Conservation (phyloP, 805 yeast species). For the Ogataea dorogensis region DNA sequence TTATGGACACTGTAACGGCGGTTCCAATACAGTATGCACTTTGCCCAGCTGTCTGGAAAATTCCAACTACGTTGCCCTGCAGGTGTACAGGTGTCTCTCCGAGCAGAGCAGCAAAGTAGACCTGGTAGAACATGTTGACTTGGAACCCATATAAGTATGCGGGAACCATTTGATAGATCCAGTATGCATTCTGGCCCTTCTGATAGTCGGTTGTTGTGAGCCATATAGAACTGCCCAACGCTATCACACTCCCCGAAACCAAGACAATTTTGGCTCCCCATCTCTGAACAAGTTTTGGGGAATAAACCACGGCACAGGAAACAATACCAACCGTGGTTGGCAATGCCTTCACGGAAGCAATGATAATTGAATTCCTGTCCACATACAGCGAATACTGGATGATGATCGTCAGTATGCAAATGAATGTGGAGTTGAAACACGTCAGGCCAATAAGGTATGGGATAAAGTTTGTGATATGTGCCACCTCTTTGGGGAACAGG, state of each 20-base stretch:
- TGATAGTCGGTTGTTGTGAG: slow-evolving; percentile 14
- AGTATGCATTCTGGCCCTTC: slow-evolving; percentile 2
- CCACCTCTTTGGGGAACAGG: slow-evolving; percentile 24
- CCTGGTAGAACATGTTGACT: too few species aligned
- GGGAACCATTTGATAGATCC: slow-evolving; percentile 7
- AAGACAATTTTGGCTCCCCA: slow-evolving; percentile 24
- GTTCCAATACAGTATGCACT: slow-evolving; percentile 6
- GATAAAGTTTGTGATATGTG: slow-evolving; percentile 23
- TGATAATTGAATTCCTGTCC: slow-evolving; percentile 31
- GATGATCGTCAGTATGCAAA: slow-evolving; percentile 7
- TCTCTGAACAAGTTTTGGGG: slow-evolving; percentile 8
- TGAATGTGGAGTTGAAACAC: slow-evolving; percentile 9
- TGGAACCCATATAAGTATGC: slow-evolving; percentile 1
- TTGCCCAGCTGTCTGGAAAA: slow-evolving; percentile 10
- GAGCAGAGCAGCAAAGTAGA: slow-evolving; percentile 3
- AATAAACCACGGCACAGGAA: slow-evolving; percentile 27
- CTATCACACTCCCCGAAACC: slow-evolving; percentile 12
- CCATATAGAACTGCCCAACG: slow-evolving; percentile 23
- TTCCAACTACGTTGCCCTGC: slow-evolving; percentile 7
- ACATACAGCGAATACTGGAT: slow-evolving; percentile 29
- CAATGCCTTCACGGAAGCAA: slow-evolving; percentile 37
- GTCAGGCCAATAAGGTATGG: slow-evolving; percentile 14
- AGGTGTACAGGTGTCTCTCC: slow-evolving; percentile 7
- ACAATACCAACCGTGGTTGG: slow-evolving; percentile 35
- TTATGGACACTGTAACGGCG: slow-evolving; percentile 4